Percentiles rank a stretch among this genome's conserved stretches.
Conservation (phyloP, 306 rosid genomes). For the Lathyrus sativus region DNA sequence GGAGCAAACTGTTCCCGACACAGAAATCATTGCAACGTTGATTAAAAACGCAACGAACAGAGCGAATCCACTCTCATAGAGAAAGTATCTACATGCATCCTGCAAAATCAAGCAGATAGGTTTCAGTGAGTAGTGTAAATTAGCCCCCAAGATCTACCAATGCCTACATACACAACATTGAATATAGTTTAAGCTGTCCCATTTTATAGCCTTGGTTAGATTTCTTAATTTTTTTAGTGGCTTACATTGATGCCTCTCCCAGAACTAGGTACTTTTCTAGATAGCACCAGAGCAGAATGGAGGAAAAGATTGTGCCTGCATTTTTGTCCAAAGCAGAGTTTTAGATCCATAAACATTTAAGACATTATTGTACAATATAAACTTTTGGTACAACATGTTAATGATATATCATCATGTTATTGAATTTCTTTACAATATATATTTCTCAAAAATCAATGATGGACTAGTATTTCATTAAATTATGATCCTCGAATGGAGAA, state of each 20-base stretch:
- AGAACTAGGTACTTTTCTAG: conserved; percentile 71
- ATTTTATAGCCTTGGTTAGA: background rate
- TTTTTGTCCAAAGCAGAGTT: background rate
- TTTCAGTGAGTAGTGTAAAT: background rate
- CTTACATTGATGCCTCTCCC: conserved; percentile 81
- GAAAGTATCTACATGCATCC: conserved; percentile 79
- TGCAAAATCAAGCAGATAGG: conserved; percentile 40
- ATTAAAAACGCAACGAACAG: conserved; percentile 76
- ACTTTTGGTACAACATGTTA: background rate
- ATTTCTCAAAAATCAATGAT: background rate
- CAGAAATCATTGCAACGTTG: conserved; percentile 74
- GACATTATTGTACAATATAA: background rate
- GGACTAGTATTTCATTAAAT: background rate
- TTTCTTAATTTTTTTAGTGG: background rate
- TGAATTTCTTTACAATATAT: background rate
- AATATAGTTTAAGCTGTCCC: background rate
- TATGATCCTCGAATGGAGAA: no score
- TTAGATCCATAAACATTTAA: background rate
- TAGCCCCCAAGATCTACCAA: background rate
- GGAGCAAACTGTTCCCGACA: conserved; percentile 67
- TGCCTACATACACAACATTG: background rate
- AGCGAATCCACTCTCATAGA: conserved; percentile 81
- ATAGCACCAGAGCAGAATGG: conserved; percentile 87
- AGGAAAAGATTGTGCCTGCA: conserved; percentile 93
- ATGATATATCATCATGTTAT: background rate